A percentile compares a stretch with the other conserved stretches of the same genome.
phyloP scores from a whole-genome alignment of 495 filamentous ascomycete species.

The Hypoxylon lienhwacheense region DNA sequence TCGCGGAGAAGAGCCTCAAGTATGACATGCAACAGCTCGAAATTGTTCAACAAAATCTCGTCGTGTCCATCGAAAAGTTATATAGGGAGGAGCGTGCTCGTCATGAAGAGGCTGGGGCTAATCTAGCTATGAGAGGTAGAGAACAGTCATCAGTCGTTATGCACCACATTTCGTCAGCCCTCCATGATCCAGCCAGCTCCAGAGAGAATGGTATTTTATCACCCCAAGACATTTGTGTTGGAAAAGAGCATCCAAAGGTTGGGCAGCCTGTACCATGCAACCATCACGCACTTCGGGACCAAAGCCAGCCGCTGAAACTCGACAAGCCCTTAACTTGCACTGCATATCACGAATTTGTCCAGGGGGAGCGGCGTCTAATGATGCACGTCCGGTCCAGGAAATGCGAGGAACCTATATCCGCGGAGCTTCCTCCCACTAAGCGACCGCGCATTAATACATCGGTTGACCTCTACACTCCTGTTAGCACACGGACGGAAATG shows the following conservation, averaged over 20 bases:
- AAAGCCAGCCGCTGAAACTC: neutral
- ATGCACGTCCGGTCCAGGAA: constrained; percentile 27
- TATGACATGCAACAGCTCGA: constrained; percentile 7
- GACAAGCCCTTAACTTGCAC: constrained; percentile 18
- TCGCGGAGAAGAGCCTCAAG: constrained; percentile 19
- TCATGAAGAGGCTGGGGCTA: no score
- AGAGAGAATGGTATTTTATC: neutral
- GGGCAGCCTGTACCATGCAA: neutral
- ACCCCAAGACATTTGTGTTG: constrained; percentile 17
- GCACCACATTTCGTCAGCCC: neutral
- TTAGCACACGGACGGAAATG: neutral
- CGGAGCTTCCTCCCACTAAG: constrained; percentile 8
- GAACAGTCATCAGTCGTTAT: neutral
- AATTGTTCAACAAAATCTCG: neutral
- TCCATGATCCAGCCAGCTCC: neutral
- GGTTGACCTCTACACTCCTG: constrained; percentile 8
- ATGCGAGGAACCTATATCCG: constrained; percentile 2
- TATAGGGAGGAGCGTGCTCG: constrained; percentile 4
- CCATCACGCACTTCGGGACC: neutral
- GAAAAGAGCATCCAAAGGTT: neutral
- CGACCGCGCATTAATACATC: constrained; percentile 13
- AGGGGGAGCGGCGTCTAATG: constrained; percentile 18
- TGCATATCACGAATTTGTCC: constrained; percentile 3
- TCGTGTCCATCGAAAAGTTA: neutral
- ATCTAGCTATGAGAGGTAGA: neutral